phyloP scores from a whole-genome alignment of 345 rosid genomes.

The Salix caprea region DNA sequence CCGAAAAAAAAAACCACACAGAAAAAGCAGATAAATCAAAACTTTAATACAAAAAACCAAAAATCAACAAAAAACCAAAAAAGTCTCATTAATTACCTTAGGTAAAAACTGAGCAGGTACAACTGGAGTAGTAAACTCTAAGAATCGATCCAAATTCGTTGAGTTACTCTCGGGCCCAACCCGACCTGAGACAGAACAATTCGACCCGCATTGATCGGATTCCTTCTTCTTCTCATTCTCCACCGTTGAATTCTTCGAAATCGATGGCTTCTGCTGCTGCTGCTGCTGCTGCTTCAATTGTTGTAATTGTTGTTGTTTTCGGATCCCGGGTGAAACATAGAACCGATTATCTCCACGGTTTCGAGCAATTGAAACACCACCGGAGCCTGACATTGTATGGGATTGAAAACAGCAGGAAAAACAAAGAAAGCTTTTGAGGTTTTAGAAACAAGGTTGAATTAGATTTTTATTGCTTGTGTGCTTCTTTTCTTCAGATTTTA shows the following conservation, averaged over 20 bases:
- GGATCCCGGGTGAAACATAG: conserved; percentile 41
- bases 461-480: neutral
- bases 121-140: conserved; percentile 71
- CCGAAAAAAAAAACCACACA: neutral
- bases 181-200: conserved; percentile 38
- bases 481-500: neutral
- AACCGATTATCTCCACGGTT: conserved; percentile 40
- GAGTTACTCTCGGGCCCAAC: conserved; percentile 9
- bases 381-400: conserved; percentile 35
- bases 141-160: conserved; percentile 90
- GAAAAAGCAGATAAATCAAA: neutral
- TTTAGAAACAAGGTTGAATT: neutral
- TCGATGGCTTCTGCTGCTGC: conserved; percentile 19
- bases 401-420: neutral
- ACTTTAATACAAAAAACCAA: neutral
- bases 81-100: conserved; percentile 40
- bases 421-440: neutral
- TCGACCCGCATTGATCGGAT: conserved; percentile 36
- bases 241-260: conserved; percentile 27
- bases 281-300: conserved; percentile 36
- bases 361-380: conserved; percentile 27
- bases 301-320: conserved; percentile 37
- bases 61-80: neutral
- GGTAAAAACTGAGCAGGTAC: conserved; percentile 59
- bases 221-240: conserved; percentile 29